These are phyloP conservation scores for Naganishia antarctica DNA, from an alignment of 768 basidiomycete species.

Conservation along the genomic window DNA sequence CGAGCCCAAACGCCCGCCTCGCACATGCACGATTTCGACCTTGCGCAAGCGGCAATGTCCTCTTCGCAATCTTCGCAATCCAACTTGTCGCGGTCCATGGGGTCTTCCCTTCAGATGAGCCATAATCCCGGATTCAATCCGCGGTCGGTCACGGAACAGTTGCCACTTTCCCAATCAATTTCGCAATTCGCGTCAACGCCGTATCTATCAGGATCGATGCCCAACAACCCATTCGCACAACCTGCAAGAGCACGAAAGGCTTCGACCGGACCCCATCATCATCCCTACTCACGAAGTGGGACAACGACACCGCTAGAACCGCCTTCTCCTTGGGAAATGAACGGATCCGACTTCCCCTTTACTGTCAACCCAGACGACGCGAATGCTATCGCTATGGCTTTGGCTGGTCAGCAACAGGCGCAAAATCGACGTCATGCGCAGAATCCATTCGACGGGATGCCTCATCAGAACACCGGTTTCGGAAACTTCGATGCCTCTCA, in stretches of 20 bases:
- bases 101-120: slow-evolving; percentile 5
- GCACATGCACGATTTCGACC: background rate
- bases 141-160: background rate
- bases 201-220: slow-evolving; percentile 12
- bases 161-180: slow-evolving; percentile 2
- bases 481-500: background rate
- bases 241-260: slow-evolving; percentile 19
- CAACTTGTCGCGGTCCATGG: slow-evolving; percentile 5
- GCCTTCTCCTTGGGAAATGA: slow-evolving; percentile 24
- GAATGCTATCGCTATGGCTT: slow-evolving; percentile 15
- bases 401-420: slow-evolving; percentile 16
- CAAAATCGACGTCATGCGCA: slow-evolving; percentile 3
- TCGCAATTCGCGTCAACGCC: background rate
- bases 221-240: slow-evolving; percentile 17
- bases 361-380: background rate
- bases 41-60: slow-evolving; percentile 5
- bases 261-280: slow-evolving; percentile 19
- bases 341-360: slow-evolving; percentile 13
- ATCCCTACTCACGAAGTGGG: slow-evolving; percentile 27
- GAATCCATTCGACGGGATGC: background rate
- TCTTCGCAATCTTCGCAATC: background rate
- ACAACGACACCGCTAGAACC: slow-evolving; percentile 23
- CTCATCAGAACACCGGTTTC: background rate
- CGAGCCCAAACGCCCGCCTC: slow-evolving; percentile 10
- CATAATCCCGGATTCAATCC: background rate